These are phyloP conservation scores for Ustilago curta DNA, from an alignment of 1,284 basidiomycete species.

Conservation along the genomic window DNA sequence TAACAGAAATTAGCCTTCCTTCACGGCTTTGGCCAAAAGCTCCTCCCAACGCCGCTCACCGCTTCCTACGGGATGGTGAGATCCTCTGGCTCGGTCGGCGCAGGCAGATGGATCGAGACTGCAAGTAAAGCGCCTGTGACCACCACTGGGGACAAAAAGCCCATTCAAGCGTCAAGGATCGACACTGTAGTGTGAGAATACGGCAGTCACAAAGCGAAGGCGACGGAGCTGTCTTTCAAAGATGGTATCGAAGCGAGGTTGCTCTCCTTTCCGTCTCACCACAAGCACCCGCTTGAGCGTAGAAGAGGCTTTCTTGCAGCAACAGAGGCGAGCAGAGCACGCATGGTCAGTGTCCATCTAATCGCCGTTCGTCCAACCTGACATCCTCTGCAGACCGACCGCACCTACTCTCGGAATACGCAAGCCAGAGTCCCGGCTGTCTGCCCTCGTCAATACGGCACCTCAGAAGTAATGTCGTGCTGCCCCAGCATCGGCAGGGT, in stretches of 20 bases:
- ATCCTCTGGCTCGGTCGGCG: too few species aligned
- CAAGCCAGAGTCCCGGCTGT: neutral
- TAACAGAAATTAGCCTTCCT: neutral
- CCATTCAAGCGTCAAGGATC: too few species aligned
- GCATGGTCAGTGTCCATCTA: neutral
- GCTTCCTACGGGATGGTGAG: too few species aligned
- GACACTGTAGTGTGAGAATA: too few species aligned
- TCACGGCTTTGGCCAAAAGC: too few species aligned
- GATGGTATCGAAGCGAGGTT: neutral
- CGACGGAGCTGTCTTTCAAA: too few species aligned
- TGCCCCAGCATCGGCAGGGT: neutral
- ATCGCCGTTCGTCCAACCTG: neutral
- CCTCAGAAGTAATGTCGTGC: neutral
- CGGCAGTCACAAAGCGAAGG: neutral
- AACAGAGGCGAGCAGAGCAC: neutral
- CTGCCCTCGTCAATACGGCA: neutral
- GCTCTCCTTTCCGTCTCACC: constrained; percentile 10
- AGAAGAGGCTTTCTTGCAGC: neutral
- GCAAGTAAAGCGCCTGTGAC: too few species aligned
- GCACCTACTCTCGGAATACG: neutral
- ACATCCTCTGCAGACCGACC: neutral
- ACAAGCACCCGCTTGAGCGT: neutral
- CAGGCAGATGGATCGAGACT: too few species aligned
- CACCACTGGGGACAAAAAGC: too few species aligned
- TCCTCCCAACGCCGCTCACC: too few species aligned